Base-by-base conservation (phyloP, 2,329 filamentous ascomycete species). In the Sphaerulina musiva region DNA sequence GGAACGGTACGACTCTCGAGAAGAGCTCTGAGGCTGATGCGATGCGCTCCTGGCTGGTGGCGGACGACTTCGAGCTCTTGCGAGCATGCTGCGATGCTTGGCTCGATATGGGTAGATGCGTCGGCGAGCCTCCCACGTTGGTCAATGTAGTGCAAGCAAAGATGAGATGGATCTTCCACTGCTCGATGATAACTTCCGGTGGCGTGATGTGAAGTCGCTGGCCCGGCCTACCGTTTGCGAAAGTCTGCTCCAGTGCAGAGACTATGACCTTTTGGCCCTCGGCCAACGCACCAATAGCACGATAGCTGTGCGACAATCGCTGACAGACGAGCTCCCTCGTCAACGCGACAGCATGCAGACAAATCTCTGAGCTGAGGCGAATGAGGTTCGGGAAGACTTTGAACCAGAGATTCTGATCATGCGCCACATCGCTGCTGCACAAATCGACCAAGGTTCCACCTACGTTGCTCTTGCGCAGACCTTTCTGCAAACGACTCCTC, bases 321-420 rank as follows among this genome's bases (percentile, higher is more conserved):
- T 92, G 90, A 72, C 92, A 97, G 42, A 98, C 87, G 54, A 96
- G 82, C 66, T 97, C 92, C 55, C 95, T 82, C 26, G 89, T 90
- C 46, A 97, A 82, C 0, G 89, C 91, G 34, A 97, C 88, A 2
- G 92, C 90, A 64, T 95, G 91, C 0, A 89, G 88, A 64, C 92
- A 98, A 55, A 86, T 86, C 61, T 96, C 89, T 66, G 89, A 95
- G 55, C 90, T 89, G 61, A 95, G 86, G 9, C 89, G 83, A 53
- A 98, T 87, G 32, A 98, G 79, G 65, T 96, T 97, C 3, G 93
- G 95, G 65, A 98, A 98, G 14, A 97, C 86, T 67, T 97, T 98
- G 73, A 93, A 95, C 93, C 93, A 98, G 10, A 98, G 74, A 0
- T 91, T 95, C 2, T 89, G 86, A 68, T 98, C 93, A 65, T 97